A percentile compares a stretch with the other conserved stretches of the same genome.
These are phyloP conservation scores for Ceratobasidium papillatum DNA, from an alignment of 1,284 basidiomycete genomes.

Conservation along the genomic window DNA sequence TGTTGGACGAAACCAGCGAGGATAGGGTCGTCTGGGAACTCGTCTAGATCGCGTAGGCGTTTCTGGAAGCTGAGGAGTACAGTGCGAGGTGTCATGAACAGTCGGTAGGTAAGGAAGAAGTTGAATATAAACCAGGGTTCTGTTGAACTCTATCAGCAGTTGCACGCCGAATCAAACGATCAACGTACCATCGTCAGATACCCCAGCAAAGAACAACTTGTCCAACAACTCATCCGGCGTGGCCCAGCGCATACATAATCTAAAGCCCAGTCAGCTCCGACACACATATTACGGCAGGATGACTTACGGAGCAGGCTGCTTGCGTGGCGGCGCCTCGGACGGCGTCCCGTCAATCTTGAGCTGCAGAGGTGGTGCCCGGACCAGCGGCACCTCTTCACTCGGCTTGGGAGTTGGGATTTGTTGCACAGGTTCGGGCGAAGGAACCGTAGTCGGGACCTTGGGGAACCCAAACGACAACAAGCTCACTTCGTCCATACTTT, in stretches of 20 bases:
- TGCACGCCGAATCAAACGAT: not conserved
- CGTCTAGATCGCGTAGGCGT: slow-evolving; percentile 66
- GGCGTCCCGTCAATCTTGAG: slow-evolving; percentile 38
- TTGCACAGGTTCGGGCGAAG: not conserved
- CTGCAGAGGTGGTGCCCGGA: slow-evolving; percentile 28
- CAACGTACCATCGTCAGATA: slow-evolving; percentile 43
- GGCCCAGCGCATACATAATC: slow-evolving; percentile 41
- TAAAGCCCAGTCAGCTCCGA: not conserved
- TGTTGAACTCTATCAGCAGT: slow-evolving; percentile 49
- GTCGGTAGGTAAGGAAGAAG: slow-evolving; percentile 80
- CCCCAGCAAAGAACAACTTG: slow-evolving; percentile 43
- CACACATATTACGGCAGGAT: not conserved
- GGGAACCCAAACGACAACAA: slow-evolving; percentile 30
- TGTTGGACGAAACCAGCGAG: slow-evolving; percentile 43
- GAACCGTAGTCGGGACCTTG: slow-evolving; percentile 27
- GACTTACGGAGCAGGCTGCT: slow-evolving; percentile 33
- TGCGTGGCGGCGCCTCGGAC: slow-evolving; percentile 32
- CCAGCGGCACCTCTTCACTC: slow-evolving; percentile 19
- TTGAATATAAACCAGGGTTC: slow-evolving; percentile 78
- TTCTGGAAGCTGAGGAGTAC: slow-evolving; percentile 74
- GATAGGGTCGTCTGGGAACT: slow-evolving; percentile 31
- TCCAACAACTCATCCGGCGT: slow-evolving; percentile 43
- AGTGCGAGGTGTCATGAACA: slow-evolving; percentile 76
- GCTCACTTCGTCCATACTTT: slow-evolving; percentile 6
- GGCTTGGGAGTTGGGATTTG: slow-evolving; percentile 32